Evolutionary conservation across 164 flowering plant genomes (phyloP).

Genomic region (Echeveria elegans): DNA sequence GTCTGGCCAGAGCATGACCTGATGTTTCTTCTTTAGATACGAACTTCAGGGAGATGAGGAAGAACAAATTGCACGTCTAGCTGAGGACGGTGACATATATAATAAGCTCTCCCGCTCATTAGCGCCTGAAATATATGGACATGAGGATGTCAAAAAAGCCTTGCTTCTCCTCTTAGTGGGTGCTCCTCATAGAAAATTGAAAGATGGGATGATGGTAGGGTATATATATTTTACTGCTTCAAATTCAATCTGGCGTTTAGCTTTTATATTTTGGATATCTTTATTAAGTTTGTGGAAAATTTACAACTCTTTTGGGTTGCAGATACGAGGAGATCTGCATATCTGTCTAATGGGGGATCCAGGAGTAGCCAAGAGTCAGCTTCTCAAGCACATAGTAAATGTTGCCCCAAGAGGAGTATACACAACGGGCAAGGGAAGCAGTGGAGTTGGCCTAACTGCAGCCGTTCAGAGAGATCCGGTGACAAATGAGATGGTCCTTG

Average conservation of each 20-base stretch:
- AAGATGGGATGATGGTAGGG: conserved; percentile 98
- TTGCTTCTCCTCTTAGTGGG: conserved; percentile 96
- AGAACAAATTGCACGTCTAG: conserved; percentile 68
- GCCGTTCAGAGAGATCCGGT: conserved; percentile 97
- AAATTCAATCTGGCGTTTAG: neutral
- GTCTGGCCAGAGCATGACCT: neutral
- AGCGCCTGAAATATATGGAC: conserved; percentile 99
- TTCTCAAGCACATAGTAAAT: conserved; percentile 91
- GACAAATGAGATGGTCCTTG: conserved; percentile 96
- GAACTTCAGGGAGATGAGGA: conserved; percentile 80
- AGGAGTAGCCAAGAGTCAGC: conserved; percentile 99
- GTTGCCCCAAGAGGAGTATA: conserved; percentile 99
- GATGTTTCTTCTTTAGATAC: conserved; percentile 40
- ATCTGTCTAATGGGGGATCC: conserved; percentile 99
- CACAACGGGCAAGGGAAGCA: conserved; percentile 97
- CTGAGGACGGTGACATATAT: conserved; percentile 94
- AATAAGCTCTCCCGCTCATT: conserved; percentile 80
- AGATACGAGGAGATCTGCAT: conserved; percentile 97
- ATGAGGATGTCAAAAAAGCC: conserved; percentile 95
- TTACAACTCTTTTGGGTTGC: conserved; percentile 18
- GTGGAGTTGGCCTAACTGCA: conserved; percentile 99
- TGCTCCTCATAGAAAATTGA: conserved; percentile 85
- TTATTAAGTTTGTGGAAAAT: too few relatives aligned
- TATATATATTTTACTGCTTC: neutral
- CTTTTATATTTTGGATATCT: neutral